Evolutionary conservation across 1,284 basidiomycete species (phyloP), one percentile per base, ranked within the genome.

Genomic region (Hortiboletus rubellus): DNA sequence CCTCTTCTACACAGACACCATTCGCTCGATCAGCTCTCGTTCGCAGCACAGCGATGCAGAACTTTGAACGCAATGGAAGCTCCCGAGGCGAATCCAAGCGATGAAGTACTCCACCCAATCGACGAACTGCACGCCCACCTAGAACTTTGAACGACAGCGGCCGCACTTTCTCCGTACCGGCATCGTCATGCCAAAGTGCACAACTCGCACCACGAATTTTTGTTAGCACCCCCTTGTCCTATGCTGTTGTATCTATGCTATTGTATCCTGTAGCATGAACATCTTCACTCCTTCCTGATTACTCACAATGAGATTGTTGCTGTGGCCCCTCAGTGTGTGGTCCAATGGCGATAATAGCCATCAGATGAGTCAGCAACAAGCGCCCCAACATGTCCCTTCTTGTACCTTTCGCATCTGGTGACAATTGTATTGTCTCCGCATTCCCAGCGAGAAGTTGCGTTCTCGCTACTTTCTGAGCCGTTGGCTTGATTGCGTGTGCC

Each of bases 111-210:
- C 12, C 50, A 56, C 44, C 49, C 61, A 30, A 60, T 69, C 45
- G 63, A 70, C 43, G 70, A 71, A 54, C 33, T 69, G 42, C 58
- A 69, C 11, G 24, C 66, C 9, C 68, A 52, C 52, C 59, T 73
- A 5, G 62, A 57, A 24, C 34, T 50, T 49, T 58, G 44, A 72
- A 41, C 22, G 22, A 14, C 57, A 55, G 44, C 22, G 22, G 11
- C 57, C 57, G 44, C 49, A 49, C 44, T 52, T 27, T 37, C 46
- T 24, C 60, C 53, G 43, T 60, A 37, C 31, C 22, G 42, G 9
- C 18, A 51, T 33, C 24, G 59, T 30, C 36, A 47, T 33, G 36
- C 36, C n/a, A 11, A 37, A n/a, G 10, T 34, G n/a, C 11, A 22
- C 41, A 40, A 49, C 46, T 54, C 40, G 30, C 12, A 36, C n/a